These are phyloP conservation scores for Paraleonurus japonicus DNA, from an alignment of 257 asterid genomes.

Conservation along the genomic window DNA sequence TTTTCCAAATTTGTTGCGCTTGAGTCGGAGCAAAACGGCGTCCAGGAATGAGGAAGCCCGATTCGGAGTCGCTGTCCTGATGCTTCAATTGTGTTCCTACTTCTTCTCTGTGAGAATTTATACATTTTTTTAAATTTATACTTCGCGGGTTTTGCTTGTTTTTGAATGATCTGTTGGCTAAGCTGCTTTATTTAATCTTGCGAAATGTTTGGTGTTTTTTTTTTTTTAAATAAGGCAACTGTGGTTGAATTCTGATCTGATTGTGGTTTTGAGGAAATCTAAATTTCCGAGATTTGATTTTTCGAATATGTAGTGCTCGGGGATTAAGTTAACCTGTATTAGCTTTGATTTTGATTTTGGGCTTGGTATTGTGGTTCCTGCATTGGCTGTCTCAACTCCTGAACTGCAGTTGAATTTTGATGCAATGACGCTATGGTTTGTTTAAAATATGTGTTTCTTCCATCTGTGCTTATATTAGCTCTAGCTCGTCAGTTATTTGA, in stretches of 20 bases:
- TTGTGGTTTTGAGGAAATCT: slow-evolving; percentile 14
- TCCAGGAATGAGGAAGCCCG: slow-evolving; percentile 48
- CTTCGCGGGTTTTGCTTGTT: slow-evolving; percentile 13
- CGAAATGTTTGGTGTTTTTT: background rate
- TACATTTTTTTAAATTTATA: background rate
- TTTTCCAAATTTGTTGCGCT: slow-evolving; percentile 25
- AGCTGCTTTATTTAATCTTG: slow-evolving; percentile 15
- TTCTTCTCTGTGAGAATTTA: slow-evolving; percentile 52
- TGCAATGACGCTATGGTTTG: background rate
- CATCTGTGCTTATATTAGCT: background rate
- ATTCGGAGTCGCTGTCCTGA: slow-evolving; percentile 36
- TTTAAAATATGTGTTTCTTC: background rate
- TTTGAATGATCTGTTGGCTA: slow-evolving; percentile 29
- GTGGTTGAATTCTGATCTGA: slow-evolving; percentile 25
- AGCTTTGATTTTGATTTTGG: background rate
- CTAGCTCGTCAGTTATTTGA: background rate
- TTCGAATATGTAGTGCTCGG: background rate
- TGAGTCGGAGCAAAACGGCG: slow-evolving; percentile 23
- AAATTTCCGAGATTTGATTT: slow-evolving; percentile 2
- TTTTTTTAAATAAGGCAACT: background rate
- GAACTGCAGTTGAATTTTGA: slow-evolving; percentile 5
- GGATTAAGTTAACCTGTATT: slow-evolving; percentile 6
- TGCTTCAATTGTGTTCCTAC: slow-evolving; percentile 37
- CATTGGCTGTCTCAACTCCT: slow-evolving; percentile 23
- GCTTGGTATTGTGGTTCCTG: slow-evolving; percentile 23